These are phyloP conservation scores for Daedalea quercina DNA, from an alignment of 768 basidiomycete genomes.

Conservation along the genomic window DNA sequence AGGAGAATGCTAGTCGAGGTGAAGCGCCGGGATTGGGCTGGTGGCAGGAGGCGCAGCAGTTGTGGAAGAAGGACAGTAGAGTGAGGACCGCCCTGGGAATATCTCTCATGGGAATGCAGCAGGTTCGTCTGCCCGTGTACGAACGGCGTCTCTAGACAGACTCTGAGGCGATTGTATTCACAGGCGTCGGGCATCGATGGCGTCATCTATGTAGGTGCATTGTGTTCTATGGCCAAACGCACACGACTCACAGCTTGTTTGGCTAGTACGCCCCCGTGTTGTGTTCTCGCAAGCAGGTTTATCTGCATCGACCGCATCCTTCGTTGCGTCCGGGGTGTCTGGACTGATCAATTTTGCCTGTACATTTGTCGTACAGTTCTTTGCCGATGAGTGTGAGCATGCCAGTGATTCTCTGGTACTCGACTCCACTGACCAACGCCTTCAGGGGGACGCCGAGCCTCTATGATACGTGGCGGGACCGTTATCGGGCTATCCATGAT, in stretches of 20 bases:
- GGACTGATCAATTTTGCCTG: conserved; percentile 37
- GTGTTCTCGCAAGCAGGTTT: conserved; percentile 46
- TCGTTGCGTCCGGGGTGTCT: conserved; percentile 44
- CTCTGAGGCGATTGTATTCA: not conserved
- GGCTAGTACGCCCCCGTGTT: conserved; percentile 38
- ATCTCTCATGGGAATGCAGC: conserved; percentile 39
- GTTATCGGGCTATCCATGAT: conserved; percentile 33
- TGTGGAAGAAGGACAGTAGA: conserved; percentile 23
- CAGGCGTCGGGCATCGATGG: conserved; percentile 30
- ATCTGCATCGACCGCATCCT: conserved; percentile 37
- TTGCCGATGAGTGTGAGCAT: conserved; percentile 32
- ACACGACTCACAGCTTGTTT: not conserved
- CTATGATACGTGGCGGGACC: conserved; percentile 37
- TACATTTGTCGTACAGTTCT: conserved; percentile 32
- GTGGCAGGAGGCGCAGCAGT: conserved; percentile 13
- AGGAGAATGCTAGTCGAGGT: conserved; percentile 19
- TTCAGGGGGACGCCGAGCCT: conserved; percentile 27
- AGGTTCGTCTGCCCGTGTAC: conserved; percentile 19
- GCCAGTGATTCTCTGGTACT: no score
- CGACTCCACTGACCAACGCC: not conserved
- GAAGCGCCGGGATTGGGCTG: conserved; percentile 6
- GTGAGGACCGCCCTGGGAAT: conserved; percentile 32
- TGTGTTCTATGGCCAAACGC: not conserved
- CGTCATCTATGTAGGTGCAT: conserved; percentile 24
- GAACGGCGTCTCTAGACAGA: not conserved